Evolutionary conservation across 306 rosid species (phyloP).

Genomic region (barrel medic (Medicago truncatula)): DNA sequence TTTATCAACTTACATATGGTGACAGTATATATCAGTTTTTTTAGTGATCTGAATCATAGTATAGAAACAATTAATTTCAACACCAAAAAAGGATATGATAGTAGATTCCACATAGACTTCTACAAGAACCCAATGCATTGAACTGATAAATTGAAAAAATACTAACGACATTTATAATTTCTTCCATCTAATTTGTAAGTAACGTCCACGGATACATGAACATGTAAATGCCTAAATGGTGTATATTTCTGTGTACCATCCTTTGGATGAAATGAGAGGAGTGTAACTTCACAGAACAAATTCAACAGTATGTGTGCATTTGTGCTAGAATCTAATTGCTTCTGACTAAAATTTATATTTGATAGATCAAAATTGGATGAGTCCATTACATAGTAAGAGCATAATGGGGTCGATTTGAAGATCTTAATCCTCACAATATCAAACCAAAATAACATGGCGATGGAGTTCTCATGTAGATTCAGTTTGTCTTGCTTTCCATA

Average conservation of each 20-base stretch:
- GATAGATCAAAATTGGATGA: constrained; percentile 32
- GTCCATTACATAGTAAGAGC: constrained; percentile 30
- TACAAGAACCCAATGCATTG: neutral
- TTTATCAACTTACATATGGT: constrained; percentile 10
- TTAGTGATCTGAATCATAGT: neutral
- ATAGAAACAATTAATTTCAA: neutral
- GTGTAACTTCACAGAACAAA: constrained; percentile 28
- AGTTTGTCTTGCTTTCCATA: constrained; percentile 66
- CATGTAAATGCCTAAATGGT: constrained; percentile 24
- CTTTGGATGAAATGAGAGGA: constrained; percentile 14
- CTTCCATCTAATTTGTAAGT: constrained; percentile 29
- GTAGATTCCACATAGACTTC: neutral
- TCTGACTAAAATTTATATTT: constrained; percentile 30
- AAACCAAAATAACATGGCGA: too few relatives aligned
- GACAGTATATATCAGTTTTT: constrained; percentile 9
- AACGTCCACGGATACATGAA: constrained; percentile 19
- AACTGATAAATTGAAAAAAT: constrained; percentile 22
- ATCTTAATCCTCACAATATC: too few relatives aligned
- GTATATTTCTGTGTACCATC: constrained; percentile 29
- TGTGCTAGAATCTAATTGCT: constrained; percentile 37
- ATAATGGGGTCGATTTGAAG: constrained; percentile 8
- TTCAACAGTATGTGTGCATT: constrained; percentile 28
- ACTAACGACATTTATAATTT: constrained; percentile 18
- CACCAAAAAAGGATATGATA: neutral
- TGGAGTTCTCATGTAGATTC: constrained; percentile 53